Conservation (phyloP, 2,329 filamentous ascomycete genomes). For the Cryphonectria carpinicola region DNA sequence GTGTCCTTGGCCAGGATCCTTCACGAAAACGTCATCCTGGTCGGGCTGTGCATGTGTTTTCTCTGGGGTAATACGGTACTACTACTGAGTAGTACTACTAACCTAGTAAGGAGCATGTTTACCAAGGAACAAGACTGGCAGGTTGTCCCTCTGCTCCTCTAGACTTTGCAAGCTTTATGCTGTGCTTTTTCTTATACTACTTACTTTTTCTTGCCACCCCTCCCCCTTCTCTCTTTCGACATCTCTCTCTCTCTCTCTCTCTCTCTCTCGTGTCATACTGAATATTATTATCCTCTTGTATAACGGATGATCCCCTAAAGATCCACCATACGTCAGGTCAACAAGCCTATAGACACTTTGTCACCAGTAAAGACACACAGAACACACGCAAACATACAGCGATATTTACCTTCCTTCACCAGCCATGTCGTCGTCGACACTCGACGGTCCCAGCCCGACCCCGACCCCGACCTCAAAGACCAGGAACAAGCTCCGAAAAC, state of each 20-base stretch:
- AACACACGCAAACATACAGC: not conserved
- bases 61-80: not conserved
- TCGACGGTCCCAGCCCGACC: conserved; percentile 9
- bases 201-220: not conserved
- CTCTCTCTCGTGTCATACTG: not conserved
- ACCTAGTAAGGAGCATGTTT: not conserved
- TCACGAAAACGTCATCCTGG: conserved; percentile 23
- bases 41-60: conserved; percentile 4
- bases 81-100: not conserved
- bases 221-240: not conserved
- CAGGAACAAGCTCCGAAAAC: conserved; percentile 41
- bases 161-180: no score
- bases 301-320: not conserved
- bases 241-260: not conserved
- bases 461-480: conserved; percentile 30
- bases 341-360: not conserved
- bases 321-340: not conserved
- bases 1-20: conserved; percentile 18
- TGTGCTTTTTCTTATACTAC: not conserved
- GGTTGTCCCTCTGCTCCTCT: not conserved
- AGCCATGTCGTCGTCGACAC: conserved; percentile 29
- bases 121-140: not conserved
- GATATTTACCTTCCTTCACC: conserved; percentile 19
- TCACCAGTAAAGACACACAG: not conserved
- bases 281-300: not conserved